Base-by-base conservation (phyloP, 2,329 filamentous ascomycete genomes). In the Cladobotryum mycophilum region DNA sequence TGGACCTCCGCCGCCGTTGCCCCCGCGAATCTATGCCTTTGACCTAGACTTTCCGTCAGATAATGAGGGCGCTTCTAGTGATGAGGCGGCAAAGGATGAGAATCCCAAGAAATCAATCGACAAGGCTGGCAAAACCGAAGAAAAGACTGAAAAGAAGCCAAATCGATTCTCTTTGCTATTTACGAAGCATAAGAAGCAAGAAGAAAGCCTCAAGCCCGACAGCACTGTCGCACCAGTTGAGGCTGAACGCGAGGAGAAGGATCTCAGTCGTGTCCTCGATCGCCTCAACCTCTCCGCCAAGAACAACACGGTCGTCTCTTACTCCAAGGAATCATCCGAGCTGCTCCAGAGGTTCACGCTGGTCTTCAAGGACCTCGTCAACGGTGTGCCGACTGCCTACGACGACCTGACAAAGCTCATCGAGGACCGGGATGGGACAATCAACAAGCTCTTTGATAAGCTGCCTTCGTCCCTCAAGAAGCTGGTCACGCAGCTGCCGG, bases 311-410 rank as follows among this genome's bases (percentile, higher is more conserved):
- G 88, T 88, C 53, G 88, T 96, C 67, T 85, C 85, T 12, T 79
- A 96, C 51, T 88, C 88, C n/a, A 80, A 82, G 53, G 90, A 95
- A 60, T 92, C 89, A 0, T 84, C 89, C 54, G 85, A 89, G 56
- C 78, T 96, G 30, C 80, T 96, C 47, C 80, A 83, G 48, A 82
- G 85, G 55, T 99, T 99, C 76, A 95, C 89, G 1, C 76, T 90
- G 50, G 85, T 96, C 34, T 86, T 99, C 63, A 93, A 92, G 65
- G 93, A 99, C 65, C 80, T 96, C 14, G 81, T 93, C 61, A 91
- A 90, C 64, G 93, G 93, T 55, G 93, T 89, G 2, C 93, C 93
- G 3, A 96, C 92, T 0, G 93, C 93, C 3, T 96, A 95, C 67
- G 79, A 86, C 63, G 93, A 99, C 65, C 84, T 99, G n/a, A 82